phyloP scores from a whole-genome alignment of 345 rosid genomes.

The Boechera divaricarpa region DNA sequence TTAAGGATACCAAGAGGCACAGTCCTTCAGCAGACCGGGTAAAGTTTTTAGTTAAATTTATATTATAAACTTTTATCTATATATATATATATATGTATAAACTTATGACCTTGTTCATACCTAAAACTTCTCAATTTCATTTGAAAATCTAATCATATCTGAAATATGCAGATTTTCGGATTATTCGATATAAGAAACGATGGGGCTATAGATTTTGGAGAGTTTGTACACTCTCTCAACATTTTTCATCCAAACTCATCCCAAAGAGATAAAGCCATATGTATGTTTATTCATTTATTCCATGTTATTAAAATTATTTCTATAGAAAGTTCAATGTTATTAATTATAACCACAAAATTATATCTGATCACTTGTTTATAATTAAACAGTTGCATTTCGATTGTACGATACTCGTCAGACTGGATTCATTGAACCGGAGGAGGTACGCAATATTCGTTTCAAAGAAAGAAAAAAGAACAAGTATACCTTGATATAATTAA shows the following conservation, averaged over 20 bases:
- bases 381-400: conserved; percentile 62
- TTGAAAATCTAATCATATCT: not conserved
- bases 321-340: not conserved
- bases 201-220: conserved; percentile 73
- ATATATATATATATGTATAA: too few relatives aligned
- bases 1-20: conserved; percentile 46
- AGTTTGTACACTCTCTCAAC: conserved; percentile 68
- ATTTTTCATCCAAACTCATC: conserved; percentile 71
- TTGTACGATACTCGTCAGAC: conserved; percentile 63
- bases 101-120: not conserved
- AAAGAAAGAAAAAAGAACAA: not conserved
- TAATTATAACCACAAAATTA: too few relatives aligned
- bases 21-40: conserved; percentile 70
- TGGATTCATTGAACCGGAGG: conserved; percentile 64
- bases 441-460: conserved; percentile 47
- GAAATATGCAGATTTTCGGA: conserved; percentile 59
- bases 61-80: not conserved
- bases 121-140: not conserved
- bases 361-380: not conserved
- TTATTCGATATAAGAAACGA: conserved; percentile 65
- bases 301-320: not conserved
- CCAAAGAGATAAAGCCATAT: conserved; percentile 55
- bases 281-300: conserved; percentile 42
- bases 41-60: not conserved
- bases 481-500: not conserved